A percentile compares a stretch with the other conserved stretches of the same genome.
These are phyloP conservation scores for Cytospora leucostoma DNA, from an alignment of 2,329 filamentous ascomycete genomes.

Conservation along the genomic window DNA sequence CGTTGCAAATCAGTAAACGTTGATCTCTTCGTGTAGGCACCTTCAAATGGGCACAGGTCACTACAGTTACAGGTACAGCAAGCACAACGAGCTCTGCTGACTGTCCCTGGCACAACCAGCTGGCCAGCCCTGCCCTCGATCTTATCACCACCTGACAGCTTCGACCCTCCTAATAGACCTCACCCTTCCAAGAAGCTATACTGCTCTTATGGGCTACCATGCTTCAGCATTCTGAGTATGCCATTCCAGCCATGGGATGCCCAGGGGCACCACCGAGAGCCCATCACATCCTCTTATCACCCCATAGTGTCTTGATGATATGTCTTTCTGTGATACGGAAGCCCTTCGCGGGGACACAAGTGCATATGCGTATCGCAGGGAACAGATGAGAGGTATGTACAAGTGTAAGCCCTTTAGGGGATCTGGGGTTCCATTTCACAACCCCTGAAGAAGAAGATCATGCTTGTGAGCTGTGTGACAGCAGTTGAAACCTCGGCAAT, in stretches of 20 bases:
- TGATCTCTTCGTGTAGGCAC: slow-evolving; percentile 12
- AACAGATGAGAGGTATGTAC: neutral
- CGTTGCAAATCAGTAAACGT: neutral
- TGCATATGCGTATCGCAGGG: neutral
- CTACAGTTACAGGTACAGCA: too few relatives aligned
- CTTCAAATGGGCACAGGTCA: neutral
- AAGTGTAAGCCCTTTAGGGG: neutral
- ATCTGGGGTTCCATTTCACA: neutral
- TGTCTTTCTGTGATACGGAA: neutral
- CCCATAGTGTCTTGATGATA: neutral
- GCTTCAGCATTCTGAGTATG: neutral
- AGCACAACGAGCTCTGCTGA: neutral
- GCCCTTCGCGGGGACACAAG: neutral
- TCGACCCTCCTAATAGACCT: too few relatives aligned
- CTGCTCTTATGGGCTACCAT: neutral
- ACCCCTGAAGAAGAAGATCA: neutral
- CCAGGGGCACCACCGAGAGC: neutral
- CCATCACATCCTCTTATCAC: neutral
- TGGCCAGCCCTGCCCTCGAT: neutral
- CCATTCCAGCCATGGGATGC: neutral
- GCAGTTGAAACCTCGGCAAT: slow-evolving; percentile 8
- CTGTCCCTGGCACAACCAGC: neutral
- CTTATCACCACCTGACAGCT: neutral
- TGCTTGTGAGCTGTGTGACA: slow-evolving; percentile 20
- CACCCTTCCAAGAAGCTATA: neutral